Evolutionary conservation across 148 eudicot species (phyloP).

Genomic region (Gaultheria prostrata): DNA sequence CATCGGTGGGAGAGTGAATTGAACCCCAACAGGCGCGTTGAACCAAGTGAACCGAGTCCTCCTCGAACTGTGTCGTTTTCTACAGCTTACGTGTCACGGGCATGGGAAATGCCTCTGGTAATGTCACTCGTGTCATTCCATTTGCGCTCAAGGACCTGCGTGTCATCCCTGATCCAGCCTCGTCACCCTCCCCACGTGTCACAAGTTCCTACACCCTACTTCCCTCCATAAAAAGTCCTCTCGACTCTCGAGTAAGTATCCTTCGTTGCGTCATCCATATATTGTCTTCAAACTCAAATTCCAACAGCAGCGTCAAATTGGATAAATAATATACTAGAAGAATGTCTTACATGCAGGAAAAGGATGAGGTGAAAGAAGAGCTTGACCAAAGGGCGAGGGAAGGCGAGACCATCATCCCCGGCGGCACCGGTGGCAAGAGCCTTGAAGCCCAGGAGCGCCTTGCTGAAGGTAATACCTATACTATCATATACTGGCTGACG

Average conservation of each 20-base stretch:
- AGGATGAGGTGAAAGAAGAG: background rate
- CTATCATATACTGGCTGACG: too few species aligned
- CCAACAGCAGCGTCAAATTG: background rate
- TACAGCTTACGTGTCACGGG: background rate
- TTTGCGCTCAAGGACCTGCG: background rate
- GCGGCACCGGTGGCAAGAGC: conserved; percentile 37
- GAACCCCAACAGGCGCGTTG: background rate
- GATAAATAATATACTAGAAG: background rate
- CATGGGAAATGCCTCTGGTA: background rate
- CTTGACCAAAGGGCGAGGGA: conserved; percentile 25
- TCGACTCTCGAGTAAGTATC: too few species aligned
- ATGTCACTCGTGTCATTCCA: background rate
- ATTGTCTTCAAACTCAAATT: background rate
- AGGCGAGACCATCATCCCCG: conserved; percentile 34
- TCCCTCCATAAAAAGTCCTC: background rate
- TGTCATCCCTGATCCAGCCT: conserved; percentile 1
- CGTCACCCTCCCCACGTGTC: background rate
- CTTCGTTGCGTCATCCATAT: background rate
- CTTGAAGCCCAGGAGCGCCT: conserved; percentile 36
- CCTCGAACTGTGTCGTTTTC: background rate
- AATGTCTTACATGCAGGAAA: conserved; percentile 21
- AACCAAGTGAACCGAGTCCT: background rate
- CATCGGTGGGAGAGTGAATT: background rate
- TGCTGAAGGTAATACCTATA: conserved; percentile 46
- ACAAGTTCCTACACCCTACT: background rate